A percentile compares a stretch with the other conserved stretches of the same genome.
Conservation (phyloP, 169 alveolate genomes). For the Plasmodium berghei region DNA sequence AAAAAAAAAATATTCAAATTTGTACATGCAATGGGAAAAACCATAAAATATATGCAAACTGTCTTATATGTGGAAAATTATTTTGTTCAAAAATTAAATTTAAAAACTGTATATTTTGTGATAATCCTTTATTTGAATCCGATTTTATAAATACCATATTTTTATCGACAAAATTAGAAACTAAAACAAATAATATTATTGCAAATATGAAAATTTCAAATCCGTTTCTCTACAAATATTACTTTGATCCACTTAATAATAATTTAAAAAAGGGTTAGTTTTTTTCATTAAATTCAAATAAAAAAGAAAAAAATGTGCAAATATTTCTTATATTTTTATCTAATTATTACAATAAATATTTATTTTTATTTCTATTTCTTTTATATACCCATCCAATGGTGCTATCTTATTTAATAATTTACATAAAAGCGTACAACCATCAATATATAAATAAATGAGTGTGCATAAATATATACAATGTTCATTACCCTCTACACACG, state of each 20-base stretch:
- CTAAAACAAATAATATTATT: constrained; percentile 7
- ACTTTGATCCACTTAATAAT: constrained; percentile 33
- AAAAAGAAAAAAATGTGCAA: no score
- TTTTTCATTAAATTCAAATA: background rate
- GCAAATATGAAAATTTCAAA: constrained; percentile 18
- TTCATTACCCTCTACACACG: background rate
- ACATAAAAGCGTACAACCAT: no score
- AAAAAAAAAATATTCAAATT: constrained; percentile 43
- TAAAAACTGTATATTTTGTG: constrained; percentile 54
- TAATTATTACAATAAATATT: no score
- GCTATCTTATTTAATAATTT: background rate
- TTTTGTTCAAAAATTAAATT: constrained; percentile 66
- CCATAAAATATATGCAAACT: constrained; percentile 60
- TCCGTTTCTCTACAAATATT: constrained; percentile 25
- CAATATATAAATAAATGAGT: background rate
- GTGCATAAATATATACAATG: background rate
- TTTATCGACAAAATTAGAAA: background rate
- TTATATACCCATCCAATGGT: background rate
- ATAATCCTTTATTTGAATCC: constrained; percentile 21
- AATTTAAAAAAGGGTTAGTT: constrained; percentile 36
- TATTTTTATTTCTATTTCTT: no score
- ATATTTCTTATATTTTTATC: no score
- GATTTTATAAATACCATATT: constrained; percentile 8
- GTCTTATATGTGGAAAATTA: constrained; percentile 59
- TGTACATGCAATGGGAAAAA: constrained; percentile 50